Base-by-base conservation (phyloP, 2,329 filamentous ascomycete species). In the Annulohypoxylon truncatum region DNA sequence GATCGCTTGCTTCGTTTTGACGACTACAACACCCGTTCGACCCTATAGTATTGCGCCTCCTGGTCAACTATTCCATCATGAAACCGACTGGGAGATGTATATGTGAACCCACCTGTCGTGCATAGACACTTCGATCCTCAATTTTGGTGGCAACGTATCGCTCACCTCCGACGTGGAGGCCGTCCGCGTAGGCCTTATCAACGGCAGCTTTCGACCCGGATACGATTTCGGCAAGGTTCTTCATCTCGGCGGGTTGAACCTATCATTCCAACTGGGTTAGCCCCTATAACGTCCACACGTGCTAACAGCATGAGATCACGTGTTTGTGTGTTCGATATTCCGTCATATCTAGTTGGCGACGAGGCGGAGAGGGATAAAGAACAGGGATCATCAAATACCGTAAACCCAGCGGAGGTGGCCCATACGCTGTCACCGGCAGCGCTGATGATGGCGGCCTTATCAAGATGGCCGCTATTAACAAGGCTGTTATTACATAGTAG, bases 1-100 rank as follows among this genome's bases (percentile, higher is more conserved):
- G 79, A 98, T 90, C 73, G 94, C 93, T 82, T 96, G 91, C 76
- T 86, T 90, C 75, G 95, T 96, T 86, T 96, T 97, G 81, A 90
- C 90, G 74, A 96, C 88, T 77, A 91, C 85, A 75, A 97, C 82
- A 71, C 96, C 96, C 78, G 90, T 88, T 78, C 90, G 92, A 74
- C 92, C 93, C 85, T 87, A 70, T 87, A 70, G 67, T 44, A 12
- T 51, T 46, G 42, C 28, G 35, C 38, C 61, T 44, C 29, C 46
- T 24, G 53, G 33, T 63, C 28, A 64, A 64, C 35, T 56, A 31
- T 48, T 42, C 18, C 6, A n/a, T 26, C 2, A n/a, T 47, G 12
- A 20, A 13, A 1, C 9, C 10, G 22, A 44, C n/a, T 7, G 42
- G 15, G 46, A 38, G n/a, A 10, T 8, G 53, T 20, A 28, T 22